Evolutionary conservation across 169 alveolate species (phyloP).

Genomic region (Condylostoma magnum): DNA sequence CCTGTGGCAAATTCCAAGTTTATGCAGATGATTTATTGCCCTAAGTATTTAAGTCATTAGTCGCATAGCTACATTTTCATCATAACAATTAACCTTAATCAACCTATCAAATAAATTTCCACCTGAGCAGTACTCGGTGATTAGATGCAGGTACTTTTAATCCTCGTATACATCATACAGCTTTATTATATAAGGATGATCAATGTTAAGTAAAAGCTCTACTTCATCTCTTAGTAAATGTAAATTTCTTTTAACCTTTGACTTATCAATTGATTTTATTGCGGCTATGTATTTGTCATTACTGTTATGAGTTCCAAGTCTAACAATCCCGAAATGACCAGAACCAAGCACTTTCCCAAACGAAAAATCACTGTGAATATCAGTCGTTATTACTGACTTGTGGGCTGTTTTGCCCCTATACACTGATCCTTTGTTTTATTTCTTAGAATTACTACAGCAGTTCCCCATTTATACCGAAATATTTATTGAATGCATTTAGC

Average conservation of each 20-base stretch:
- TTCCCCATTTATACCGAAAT: no score
- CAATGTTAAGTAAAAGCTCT: slow-evolving; percentile 16
- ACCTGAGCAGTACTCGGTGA: slow-evolving; percentile 48
- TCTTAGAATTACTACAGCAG: no score
- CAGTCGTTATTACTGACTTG: no score
- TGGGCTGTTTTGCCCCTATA: no score
- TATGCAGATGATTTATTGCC: slow-evolving; percentile 57
- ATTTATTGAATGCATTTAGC: no score
- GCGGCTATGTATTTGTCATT: neutral
- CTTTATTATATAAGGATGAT: slow-evolving; percentile 70
- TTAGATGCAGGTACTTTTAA: slow-evolving; percentile 51
- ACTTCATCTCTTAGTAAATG: neutral
- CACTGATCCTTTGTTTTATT: no score
- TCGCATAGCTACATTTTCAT: slow-evolving; percentile 35
- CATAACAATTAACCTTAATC: slow-evolving; percentile 10
- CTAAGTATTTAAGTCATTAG: slow-evolving; percentile 32
- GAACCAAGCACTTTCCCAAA: no score
- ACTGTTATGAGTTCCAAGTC: neutral
- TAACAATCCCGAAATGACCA: slow-evolving; percentile 20
- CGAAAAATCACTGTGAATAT: no score
- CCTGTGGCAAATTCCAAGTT: slow-evolving; percentile 51
- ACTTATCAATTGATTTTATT: neutral
- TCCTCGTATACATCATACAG: slow-evolving; percentile 64
- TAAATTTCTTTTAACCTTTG: neutral
- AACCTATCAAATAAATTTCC: slow-evolving; percentile 39